A percentile compares a stretch with the other conserved stretches of the same genome.
Conservation (phyloP, 306 rosid genomes). For the Medicago ruthenica region DNA sequence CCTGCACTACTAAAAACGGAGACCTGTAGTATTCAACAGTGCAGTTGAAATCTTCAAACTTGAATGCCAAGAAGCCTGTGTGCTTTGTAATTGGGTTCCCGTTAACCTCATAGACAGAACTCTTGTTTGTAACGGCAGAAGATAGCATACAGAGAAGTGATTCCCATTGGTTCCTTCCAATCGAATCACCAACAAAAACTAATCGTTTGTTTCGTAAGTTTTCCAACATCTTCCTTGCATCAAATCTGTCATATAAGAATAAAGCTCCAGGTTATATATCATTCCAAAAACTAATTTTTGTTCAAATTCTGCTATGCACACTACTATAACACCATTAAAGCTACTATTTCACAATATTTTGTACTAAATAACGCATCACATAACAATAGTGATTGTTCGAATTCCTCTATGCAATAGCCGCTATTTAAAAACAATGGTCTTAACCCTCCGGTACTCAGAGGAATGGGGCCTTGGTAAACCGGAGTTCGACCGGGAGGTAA, state of each 20-base stretch:
- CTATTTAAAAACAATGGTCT: too few relatives aligned
- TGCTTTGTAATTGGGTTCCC: slow-evolving; percentile 85
- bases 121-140: slow-evolving; percentile 61
- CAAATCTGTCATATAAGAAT: slow-evolving; percentile 62
- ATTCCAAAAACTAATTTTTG: slow-evolving; percentile 11
- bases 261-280: slow-evolving; percentile 29
- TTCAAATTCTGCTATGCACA: too few relatives aligned
- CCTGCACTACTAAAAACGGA: slow-evolving; percentile 80
- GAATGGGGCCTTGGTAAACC: too few relatives aligned
- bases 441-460: too few relatives aligned
- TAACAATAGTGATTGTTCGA: too few relatives aligned
- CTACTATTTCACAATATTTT: too few relatives aligned
- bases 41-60: slow-evolving; percentile 82
- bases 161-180: slow-evolving; percentile 97
- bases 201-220: slow-evolving; percentile 67
- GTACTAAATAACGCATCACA: too few relatives aligned
- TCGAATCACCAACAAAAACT: slow-evolving; percentile 90
- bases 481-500: too few relatives aligned
- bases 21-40: slow-evolving; percentile 88
- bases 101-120: slow-evolving; percentile 69
- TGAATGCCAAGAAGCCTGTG: slow-evolving; percentile 76
- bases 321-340: too few relatives aligned
- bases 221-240: slow-evolving; percentile 77
- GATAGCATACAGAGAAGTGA: slow-evolving; percentile 92
- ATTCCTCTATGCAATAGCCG: too few relatives aligned